Evolutionary conservation across 2,329 filamentous ascomycete species (phyloP), one percentile per base, ranked within the genome.

Genomic region (Arthrobotrys megalospora): DNA sequence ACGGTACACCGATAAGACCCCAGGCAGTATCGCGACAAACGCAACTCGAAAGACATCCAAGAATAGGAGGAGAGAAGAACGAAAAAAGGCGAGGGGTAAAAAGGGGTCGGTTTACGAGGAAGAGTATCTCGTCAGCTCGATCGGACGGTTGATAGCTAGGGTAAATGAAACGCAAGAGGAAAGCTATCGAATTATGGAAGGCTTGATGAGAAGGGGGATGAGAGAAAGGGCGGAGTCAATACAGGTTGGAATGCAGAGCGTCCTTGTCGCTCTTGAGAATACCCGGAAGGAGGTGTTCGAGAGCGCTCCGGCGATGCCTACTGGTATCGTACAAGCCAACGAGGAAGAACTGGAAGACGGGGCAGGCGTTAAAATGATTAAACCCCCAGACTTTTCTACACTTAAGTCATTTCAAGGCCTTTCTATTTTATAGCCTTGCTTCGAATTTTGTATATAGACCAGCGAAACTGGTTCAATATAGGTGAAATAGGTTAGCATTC

Each of bases 21-120:
- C 86, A 43, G 90, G 91, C 21, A 94, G 93, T 19, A 88, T 90
- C 1, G 91, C 90, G 19, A 94, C 92, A 11, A 89, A 90, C 34
- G 90, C 92, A 1, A 92, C 90, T 62, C 89, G 94, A 11, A 92
- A 92, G 75, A 97, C 93, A 47, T 92, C 90, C 83, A 97, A 96
- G 87, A 97, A 97, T 83, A 90, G 94, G 65, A 88, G 91, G 24
- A 88, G 94, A 19, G 96, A 99, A 85, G 96, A 99, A 87, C 90
- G 97, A 84, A 99, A 99, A 88, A 90, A 95, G 14, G 96, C 96
- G 0, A 88, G 93, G 6, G 96, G 96, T 24, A 95, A 97, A 84
- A 98, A 98, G 86, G 96, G 96, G 10, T 97, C 93, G 14, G 93
- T 99, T 4, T 99, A 99, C 84, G 96, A 99, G 84, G 95, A 98